Evolutionary conservation across 179 eudicot species (phyloP), one percentile per base, ranked within the genome.

Genomic region (Corrigiola litoralis): DNA sequence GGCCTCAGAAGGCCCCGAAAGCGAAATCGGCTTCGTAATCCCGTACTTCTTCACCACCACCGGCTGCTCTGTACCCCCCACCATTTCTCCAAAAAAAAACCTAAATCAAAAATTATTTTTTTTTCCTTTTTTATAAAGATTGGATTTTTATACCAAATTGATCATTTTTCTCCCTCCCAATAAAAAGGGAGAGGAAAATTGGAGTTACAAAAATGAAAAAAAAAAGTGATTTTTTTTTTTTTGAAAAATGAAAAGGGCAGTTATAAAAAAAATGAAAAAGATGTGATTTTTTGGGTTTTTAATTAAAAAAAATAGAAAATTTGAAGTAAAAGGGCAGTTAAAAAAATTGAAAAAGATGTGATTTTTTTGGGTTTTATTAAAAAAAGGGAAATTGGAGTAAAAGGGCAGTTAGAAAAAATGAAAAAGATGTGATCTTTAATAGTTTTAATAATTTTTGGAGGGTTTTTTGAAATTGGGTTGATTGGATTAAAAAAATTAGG

Each of bases 1-100:
- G 56, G 70, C 72, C 37, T 68, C 78, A 2, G 79, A 55, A 2
- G 98, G 98, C 20, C 90, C 96, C 1, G 87, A 81, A 11, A 68
- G 75, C 11, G 96, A 89, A 42, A 92, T 64, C 36, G 92, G 87
- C 66, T 67, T 85, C 32, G 88, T 79, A 62, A 91, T 87, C 8
- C 91, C 96, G 47, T 51, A 75, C 68, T 75, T 85, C 40, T 67
- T 81, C 37, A 67, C 65, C 44, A 48, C 29, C 42, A 46, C 12
- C 49, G 25, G 45, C 58, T 40, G 63, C 23, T 49, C 57, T 23
- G 59, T 18, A 14, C 52, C 41, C 9, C 68, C 74, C 45, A 45
- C 56, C 59, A 61, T 63, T 48, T 56, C 65, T 8, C 51, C 52
- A 49, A 17, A 17, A 29, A 53, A 57, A 68, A 63, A 67, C 58